Percentiles rank a stretch among this genome's conserved stretches.
phyloP scores from a whole-genome alignment of 495 filamentous ascomycete genomes.

The Neurospora tetrasperma region DNA sequence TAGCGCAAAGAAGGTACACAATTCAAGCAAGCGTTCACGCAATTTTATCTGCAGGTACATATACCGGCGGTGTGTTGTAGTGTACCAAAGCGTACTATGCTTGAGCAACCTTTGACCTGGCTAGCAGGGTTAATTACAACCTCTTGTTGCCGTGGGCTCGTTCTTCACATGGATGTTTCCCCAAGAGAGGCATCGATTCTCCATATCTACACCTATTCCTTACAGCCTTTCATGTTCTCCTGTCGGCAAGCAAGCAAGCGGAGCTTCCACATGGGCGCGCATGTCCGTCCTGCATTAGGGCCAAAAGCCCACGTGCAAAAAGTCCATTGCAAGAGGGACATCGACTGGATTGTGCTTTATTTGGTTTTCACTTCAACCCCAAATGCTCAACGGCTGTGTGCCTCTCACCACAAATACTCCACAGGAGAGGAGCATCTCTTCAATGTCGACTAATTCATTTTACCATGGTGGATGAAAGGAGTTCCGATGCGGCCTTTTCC shows the following conservation, averaged over 20 bases:
- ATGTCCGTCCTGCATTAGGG: neutral
- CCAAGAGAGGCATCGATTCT: neutral
- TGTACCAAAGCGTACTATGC: neutral
- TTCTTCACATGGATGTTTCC: too few species aligned
- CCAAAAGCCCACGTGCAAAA: neutral
- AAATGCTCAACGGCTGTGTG: neutral
- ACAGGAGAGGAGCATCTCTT: neutral
- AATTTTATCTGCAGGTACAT: neutral
- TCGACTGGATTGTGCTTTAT: neutral
- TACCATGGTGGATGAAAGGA: neutral
- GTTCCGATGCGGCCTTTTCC: neutral
- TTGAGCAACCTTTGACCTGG: neutral
- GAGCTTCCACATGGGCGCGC: neutral
- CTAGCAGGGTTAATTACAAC: neutral
- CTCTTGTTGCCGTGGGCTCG: too few species aligned
- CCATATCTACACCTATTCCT: neutral
- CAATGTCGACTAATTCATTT: neutral
- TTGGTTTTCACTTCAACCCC: neutral
- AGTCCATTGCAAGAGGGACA: neutral
- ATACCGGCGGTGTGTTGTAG: neutral
- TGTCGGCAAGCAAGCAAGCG: neutral
- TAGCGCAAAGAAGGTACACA: neutral
- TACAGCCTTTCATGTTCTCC: neutral
- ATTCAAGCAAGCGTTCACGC: neutral
- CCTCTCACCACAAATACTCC: neutral